Evolutionary conservation across 164 flowering plant species (phyloP).

Genomic region (Vitis labrusca): DNA sequence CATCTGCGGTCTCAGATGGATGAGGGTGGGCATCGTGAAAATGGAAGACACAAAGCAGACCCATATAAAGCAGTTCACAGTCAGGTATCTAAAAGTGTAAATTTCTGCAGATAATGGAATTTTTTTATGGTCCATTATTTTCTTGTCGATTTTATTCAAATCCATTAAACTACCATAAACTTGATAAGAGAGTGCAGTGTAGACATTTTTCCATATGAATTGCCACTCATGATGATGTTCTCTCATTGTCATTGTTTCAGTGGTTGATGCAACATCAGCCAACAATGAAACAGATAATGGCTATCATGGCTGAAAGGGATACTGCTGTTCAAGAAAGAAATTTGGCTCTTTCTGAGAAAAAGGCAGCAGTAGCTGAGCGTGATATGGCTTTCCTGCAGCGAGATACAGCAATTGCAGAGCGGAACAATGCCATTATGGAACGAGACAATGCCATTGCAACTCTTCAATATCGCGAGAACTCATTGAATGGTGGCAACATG

Average conservation of each 20-base stretch:
- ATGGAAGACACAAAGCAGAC: conserved; percentile 78
- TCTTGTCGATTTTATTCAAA: not conserved
- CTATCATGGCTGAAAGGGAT: conserved; percentile 71
- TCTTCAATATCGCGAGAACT: conserved; percentile 64
- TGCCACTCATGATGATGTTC: not conserved
- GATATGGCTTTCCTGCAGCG: conserved; percentile 69
- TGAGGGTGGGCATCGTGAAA: conserved; percentile 83
- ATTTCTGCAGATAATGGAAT: not conserved
- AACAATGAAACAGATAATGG: conserved; percentile 74
- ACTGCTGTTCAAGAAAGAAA: conserved; percentile 74
- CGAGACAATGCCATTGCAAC: conserved; percentile 68
- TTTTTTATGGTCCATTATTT: not conserved
- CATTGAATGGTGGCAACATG: conserved; percentile 37
- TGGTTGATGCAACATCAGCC: conserved; percentile 78
- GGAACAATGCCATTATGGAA: conserved; percentile 60
- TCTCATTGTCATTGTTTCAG: conserved; percentile 25
- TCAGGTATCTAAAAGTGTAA: conserved; percentile 49
- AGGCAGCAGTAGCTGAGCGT: conserved; percentile 60
- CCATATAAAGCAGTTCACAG: conserved; percentile 64
- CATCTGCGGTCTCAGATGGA: conserved; percentile 49
- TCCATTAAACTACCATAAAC: no score
- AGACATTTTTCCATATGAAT: not conserved
- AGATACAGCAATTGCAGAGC: conserved; percentile 56
- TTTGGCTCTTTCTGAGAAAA: conserved; percentile 62
- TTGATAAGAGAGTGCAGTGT: not conserved